Evolutionary conservation across 495 filamentous ascomycete genomes (phyloP).

Genomic region (Trichoderma virens): DNA sequence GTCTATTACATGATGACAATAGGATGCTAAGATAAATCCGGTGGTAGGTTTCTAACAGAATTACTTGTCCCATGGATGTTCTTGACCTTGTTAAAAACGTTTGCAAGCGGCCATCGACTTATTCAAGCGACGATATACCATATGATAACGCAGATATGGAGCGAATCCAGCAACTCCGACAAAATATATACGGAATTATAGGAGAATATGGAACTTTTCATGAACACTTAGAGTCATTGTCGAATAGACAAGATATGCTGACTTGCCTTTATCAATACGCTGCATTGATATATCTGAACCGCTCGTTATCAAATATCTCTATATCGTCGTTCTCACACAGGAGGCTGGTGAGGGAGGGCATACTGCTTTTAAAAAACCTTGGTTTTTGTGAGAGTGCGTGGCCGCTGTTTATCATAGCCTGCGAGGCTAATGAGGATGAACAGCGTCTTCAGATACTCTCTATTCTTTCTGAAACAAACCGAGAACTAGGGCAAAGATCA

Average conservation of each 20-base stretch:
- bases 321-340: background rate
- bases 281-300: background rate
- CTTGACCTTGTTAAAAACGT: background rate
- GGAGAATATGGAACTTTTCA: constrained; percentile 3
- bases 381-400: background rate
- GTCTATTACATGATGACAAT: background rate
- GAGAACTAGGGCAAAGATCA: background rate
- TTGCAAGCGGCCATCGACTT: background rate
- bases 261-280: background rate
- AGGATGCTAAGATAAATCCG: background rate
- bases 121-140: background rate
- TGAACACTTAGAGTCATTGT: background rate
- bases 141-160: background rate
- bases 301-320: background rate
- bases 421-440: constrained; percentile 1
- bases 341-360: background rate
- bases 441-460: background rate
- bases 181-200: background rate
- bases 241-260: background rate
- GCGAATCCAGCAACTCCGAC: background rate
- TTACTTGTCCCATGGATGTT: background rate
- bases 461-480: background rate
- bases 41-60: background rate
- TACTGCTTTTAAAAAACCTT: background rate
- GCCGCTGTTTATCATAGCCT: background rate